Evolutionary conservation across 306 rosid genomes (phyloP), one percentile per base, ranked within the genome.

Genomic region (Leucaena leucocephala): DNA sequence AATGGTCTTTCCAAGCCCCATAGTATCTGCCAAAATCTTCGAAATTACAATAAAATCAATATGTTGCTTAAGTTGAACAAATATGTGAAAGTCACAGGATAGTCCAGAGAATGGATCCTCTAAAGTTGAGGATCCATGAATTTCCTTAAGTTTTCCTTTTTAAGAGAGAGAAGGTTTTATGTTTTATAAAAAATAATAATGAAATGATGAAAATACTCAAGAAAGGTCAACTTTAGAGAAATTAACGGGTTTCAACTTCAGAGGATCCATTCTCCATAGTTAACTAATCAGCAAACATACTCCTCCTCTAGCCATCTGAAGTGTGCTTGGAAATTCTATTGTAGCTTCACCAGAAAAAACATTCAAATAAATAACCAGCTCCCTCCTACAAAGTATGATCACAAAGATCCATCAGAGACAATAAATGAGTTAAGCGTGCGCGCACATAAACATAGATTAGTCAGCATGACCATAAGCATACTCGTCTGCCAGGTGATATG

Each of bases 1-100:
- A 64, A 94, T 87, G 72, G 98, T 94, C 92, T 94, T 94, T 79
- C 98, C 98, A 72, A 94, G 89, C 73, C 98, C 98, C 98, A 94
- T 94, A 75, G 97, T 89, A 92, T 94, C 98, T 78, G 97, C 98
- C 82, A 94, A 86, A 86, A 94, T 92, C 98, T 94, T 88, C 84
- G 78, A 76, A 82, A 82, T 79, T 76, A 81, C 36, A 49, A 78
- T 35, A 67, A 71, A 83, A 82, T 79, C 78, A 84, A 69, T 62
- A 66, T 46, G 84, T 58, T 74, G 76, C 55, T 75, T 45, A 72
- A 55, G 38, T 72, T 75, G 35, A 76, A 73, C 35, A 66, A 69
- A 67, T 6, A 76, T 13, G 27, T 9, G 22, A 34, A 75, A 81
- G 43, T 65, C 62, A 74, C 33, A 67, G 61, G 73, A 49, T 35